Conservation (phyloP, 179 eudicot genomes). For the Monotropa hypopitys region DNA sequence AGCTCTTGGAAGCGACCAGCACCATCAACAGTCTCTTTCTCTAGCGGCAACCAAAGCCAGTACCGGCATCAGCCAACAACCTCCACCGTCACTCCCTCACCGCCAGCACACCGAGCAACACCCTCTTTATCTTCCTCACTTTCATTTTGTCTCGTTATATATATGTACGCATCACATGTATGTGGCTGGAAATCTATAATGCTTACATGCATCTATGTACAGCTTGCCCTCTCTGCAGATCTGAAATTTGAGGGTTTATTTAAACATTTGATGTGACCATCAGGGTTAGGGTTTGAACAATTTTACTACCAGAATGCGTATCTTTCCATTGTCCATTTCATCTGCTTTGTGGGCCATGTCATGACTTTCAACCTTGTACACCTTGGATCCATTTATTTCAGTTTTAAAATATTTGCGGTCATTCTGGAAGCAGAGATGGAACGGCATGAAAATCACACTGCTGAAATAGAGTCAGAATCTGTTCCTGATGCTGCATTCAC, state of each 20-base stretch:
- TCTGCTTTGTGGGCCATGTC: not conserved
- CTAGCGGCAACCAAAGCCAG: not conserved
- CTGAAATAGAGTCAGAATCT: slow-evolving; percentile 25
- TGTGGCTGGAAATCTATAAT: not conserved
- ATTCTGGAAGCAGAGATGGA: slow-evolving; percentile 56
- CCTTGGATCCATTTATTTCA: slow-evolving; percentile 17
- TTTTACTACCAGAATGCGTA: not conserved
- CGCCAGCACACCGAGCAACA: not conserved
- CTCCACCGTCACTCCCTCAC: not conserved
- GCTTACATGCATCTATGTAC: not conserved
- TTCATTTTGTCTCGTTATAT: not conserved
- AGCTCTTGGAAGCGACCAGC: not conserved
- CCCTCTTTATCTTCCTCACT: not conserved
- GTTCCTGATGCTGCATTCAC: slow-evolving; percentile 20
- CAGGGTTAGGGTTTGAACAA: not conserved
- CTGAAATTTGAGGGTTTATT: not conserved
- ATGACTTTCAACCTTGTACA: not conserved
- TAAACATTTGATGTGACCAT: not conserved
- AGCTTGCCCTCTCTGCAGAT: not conserved
- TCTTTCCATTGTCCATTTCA: not conserved
- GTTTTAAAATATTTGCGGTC: slow-evolving; percentile 64
- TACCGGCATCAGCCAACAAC: not conserved
- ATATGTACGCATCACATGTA: not conserved
- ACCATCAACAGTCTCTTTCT: not conserved
- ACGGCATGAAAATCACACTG: slow-evolving; percentile 18